Base-by-base conservation (phyloP, 2,329 filamentous ascomycete species). In the Colletotrichum plurivorum region DNA sequence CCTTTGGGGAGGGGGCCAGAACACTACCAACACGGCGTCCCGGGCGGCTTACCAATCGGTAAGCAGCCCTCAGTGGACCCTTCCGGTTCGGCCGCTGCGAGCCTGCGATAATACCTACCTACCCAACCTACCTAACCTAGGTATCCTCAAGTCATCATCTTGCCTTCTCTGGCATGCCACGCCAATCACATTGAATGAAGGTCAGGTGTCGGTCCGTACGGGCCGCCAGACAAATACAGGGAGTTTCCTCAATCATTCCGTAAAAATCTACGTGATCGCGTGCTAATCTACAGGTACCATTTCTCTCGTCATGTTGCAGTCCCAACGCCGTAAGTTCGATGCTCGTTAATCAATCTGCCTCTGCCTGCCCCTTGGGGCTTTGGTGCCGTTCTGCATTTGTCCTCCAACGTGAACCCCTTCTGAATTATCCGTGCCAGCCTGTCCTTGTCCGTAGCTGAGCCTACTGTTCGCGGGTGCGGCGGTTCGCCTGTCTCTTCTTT, bases 401-500 rank as follows among this genome's bases (percentile, higher is more conserved):
- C 20, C 46, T 43, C 46, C 41, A 43, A 20, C 8, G 18, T 16
- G 25, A 45, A 18, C 15, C 39, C 25, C 5, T 18, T 31, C 25
- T 45, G 48, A 27, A n/a, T 12, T 36, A 9, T 36, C n/a, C 53
- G 12, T 9, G 12, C 45, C 18, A 22, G 31, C 43, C n/a, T 20
- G 18, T 13, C 36, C 4, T 9, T n/a, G 45, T 6, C 6, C 41
- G 41, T n/a, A 43, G 41, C 13, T 15, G 41, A 15, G 41, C 39
- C 36, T 45, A 67, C 27, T 70, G 65, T 15, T 71, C 73, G 36
- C 75, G 71, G 25, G 73, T 67, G 60, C 78, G 73, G 53, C 77
- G 77, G 51, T 22, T 18, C 18, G 73, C 78, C 5, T 78, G 73
- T 18, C 83, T 76, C 75, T 78, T 80, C 79, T 79, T 82, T 27